Base-by-base conservation (phyloP, 2,329 filamentous ascomycete species). In the Trichoderma lentiforme region DNA sequence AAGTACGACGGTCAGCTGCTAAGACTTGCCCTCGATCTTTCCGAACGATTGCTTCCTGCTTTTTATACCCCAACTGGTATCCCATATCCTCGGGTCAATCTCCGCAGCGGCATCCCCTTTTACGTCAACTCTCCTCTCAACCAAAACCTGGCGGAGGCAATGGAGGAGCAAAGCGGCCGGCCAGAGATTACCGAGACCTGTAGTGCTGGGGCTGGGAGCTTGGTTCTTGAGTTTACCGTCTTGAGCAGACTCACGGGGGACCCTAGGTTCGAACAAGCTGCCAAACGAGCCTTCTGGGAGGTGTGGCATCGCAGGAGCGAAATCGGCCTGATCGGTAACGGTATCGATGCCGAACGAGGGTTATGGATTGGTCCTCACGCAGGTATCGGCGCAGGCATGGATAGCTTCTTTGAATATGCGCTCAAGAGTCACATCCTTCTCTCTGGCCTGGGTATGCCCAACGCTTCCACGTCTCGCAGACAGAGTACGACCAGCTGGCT, bases 321-420 rank as follows among this genome's bases (percentile, higher is more conserved):
- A 53, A 93, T 97, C 76, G 94, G 93, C 4, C 86, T 99, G 28
- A 91, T 99, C 74, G 96, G 95, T 8, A 92, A 94, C 71, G 95
- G 95, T 3, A 94, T 99, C 73, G 95, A 97, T 82, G 93, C 94
- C 1, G 95, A 98, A 79, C 92, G 90, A 32, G 96, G 95, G 0
- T 87, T 92, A 75, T 99, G 96, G 96, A 91, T 96, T 39, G 92
- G 92, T 9, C 88, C 93, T 2, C 95, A 93, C 80, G 91, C 95
- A n/a, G 95, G 96, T 34, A 97, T 99, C 76, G 96, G 96, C 64
- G 96, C 96, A 8, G 96, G 96, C 51, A 94, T 97, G 78, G 96
- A 99, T 83, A 98, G 95, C 82, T 99, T 99, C 83, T 98, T 97
- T 78, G 96, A 99, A 82, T 99, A 99, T 81, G 95, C 96, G 4